phyloP scores from a whole-genome alignment of 2,329 filamentous ascomycete genomes.

The Dichotomopilus funicola region DNA sequence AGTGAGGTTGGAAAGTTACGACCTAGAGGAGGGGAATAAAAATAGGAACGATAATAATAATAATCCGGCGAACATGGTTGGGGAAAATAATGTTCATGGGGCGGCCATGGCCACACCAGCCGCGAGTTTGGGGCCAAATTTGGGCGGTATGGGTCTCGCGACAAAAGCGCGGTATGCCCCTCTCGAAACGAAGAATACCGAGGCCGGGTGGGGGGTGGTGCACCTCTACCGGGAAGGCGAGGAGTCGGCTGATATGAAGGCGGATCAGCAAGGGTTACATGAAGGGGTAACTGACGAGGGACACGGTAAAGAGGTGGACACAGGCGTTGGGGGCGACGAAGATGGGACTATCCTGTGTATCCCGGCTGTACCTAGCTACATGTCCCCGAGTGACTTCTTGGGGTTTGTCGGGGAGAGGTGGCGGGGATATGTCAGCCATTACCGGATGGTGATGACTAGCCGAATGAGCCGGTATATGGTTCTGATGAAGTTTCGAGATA shows the following conservation, averaged over 20 bases:
- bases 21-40: slow-evolving; percentile 45
- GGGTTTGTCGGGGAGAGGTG: slow-evolving; percentile 88
- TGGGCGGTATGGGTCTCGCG: slow-evolving; percentile 58
- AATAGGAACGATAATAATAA: slow-evolving; percentile 15
- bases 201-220: slow-evolving; percentile 86
- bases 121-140: slow-evolving; percentile 43
- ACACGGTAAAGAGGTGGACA: slow-evolving; percentile 17
- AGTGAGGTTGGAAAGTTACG: slow-evolving; percentile 75
- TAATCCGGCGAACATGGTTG: slow-evolving; percentile 5
- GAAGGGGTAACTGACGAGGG: slow-evolving; percentile 18
- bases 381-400: slow-evolving; percentile 83
- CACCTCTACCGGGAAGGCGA: slow-evolving; percentile 85
- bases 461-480: slow-evolving; percentile 90
- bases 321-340: slow-evolving; percentile 20
- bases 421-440: slow-evolving; percentile 81
- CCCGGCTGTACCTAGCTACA: slow-evolving; percentile 87
- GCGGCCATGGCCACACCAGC: slow-evolving; percentile 25
- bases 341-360: slow-evolving; percentile 78
- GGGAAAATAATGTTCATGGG: background rate
- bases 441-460: slow-evolving; percentile 86
- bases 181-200: slow-evolving; percentile 63
- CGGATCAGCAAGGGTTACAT: background rate
- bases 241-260: slow-evolving; percentile 42
- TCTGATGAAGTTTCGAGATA: slow-evolving; percentile 83
- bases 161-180: slow-evolving; percentile 78